Evolutionary conservation across 2,329 filamentous ascomycete species (phyloP), one percentile per base, ranked within the genome.

Genomic region (Xylariomycetidae sp.): DNA sequence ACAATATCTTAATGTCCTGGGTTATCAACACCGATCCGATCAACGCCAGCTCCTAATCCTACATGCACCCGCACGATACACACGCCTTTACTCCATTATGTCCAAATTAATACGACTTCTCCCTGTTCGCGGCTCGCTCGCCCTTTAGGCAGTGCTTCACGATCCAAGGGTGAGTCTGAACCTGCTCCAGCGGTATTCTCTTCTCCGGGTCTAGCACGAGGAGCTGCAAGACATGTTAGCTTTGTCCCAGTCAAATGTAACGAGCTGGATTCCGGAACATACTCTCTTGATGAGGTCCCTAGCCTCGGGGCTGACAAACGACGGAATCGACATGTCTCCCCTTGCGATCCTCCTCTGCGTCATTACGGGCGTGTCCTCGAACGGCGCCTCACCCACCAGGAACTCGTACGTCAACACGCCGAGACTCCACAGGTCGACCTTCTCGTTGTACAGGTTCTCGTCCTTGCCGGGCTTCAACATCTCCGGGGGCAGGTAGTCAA

Each of bases 371-470:
- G 86, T 92, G 53, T 96, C 92, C 61, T 98, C 92, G 52, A 98
- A 98, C 0, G 92, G 92, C 12, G 92, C 92, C 66, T 95, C 88
- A 39, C 92, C 92, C 20, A 94, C 86, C 38, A 98, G 64, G 52
- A 98, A 98, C 63, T 98, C 92, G 52, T 96, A 98, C 2, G 84
- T 94, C 61, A 98, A 62, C 15, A 96, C 92, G 16, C 92, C 92
- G 52, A 98, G 67, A 55, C 85, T 92, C 92, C 92, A 98, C 41
- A 96, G 65, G 57, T 98, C 92, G 19, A 98, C 86, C 67, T 95
- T 96, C 57, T 95, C 89, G 39, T 77, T 85, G 64, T 96, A 96
- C 56, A 74, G 93, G 64, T 92, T 94, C 53, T 92, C 85, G 48
- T 80, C 76, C 47, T 74, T 74, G 27, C 85, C 83, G 4, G 81